Base-by-base conservation (phyloP, 1,284 basidiomycete species). In the Vanrija pseudolonga region DNA sequence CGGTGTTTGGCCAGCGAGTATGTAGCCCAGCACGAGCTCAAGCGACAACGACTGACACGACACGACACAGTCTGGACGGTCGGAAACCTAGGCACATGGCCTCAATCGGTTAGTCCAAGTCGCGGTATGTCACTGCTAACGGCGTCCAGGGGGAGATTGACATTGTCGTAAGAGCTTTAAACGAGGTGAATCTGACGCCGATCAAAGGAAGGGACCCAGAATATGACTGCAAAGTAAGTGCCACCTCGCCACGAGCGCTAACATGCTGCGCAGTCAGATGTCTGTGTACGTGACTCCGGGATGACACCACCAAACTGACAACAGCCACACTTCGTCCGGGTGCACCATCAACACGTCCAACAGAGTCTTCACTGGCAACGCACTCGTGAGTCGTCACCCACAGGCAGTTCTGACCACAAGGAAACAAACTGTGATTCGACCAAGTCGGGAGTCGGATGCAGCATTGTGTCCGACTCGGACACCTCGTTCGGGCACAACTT, bases 1-100 rank as follows among this genome's bases (percentile, higher is more conserved):
- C 71, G 82, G 83, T 43, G 82, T 85, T 41, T 92, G 89, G 89
- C 89, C 89, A 48, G 89, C 89, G 22, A 89, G 74, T 74, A 56
- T n/a, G n/a, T n/a, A n/a, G n/a, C n/a, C n/a, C n/a, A 63, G 74
- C 57, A 2, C 1, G 32, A 32, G 32, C 32, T 4, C 12, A 15
- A 32, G 32, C 32, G 32, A 32, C 26, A 11, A 26, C 26, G 3
- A n/a, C 19, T 38, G 36, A 47, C 20, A 43, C 53, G 53, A 55
- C n/a, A n/a, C n/a, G n/a, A n/a, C n/a, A n/a, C 43, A 72, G 74
- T 76, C 50, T 76, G 73, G 73, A 69, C 65, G 0, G 46, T 76
- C 50, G 74, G 74, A 18, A 71, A 69, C 49, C 62, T 65, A 7
- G 64, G 40, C 0, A 23, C 53, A 6, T 76, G 74, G 72, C 73